phyloP scores from a whole-genome alignment of 495 filamentous ascomycete genomes.

The Astrothelium macrocarpum region DNA sequence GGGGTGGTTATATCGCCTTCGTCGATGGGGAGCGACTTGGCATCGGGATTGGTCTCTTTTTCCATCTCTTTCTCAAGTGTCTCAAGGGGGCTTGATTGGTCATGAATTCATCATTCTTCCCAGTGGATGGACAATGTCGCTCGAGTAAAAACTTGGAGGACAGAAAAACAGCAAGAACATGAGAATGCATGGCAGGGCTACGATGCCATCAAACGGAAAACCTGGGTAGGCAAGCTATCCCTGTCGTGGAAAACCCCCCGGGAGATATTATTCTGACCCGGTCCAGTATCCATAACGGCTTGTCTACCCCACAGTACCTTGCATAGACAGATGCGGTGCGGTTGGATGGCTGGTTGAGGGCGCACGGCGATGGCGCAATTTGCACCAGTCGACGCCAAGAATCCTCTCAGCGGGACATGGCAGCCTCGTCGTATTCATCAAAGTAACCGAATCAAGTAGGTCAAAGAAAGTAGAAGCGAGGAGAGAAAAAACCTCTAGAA shows the following conservation, averaged over 20 bases:
- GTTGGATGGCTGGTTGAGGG: neutral
- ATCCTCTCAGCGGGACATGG: too few relatives aligned
- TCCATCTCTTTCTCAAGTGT: conserved; percentile 1
- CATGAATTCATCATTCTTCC: too few relatives aligned
- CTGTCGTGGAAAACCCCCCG: too few relatives aligned
- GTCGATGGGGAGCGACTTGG: neutral
- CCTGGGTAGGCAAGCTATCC: too few relatives aligned
- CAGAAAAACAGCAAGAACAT: neutral
- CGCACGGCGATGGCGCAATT: neutral
- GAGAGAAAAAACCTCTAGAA: too few relatives aligned
- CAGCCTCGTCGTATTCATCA: too few relatives aligned
- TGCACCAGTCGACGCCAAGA: neutral
- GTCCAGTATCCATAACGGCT: neutral
- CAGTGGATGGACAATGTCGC: too few relatives aligned
- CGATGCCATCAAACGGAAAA: too few relatives aligned
- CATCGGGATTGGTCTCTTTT: neutral
- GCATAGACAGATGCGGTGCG: neutral
- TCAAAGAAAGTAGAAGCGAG: too few relatives aligned
- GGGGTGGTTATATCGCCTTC: neutral
- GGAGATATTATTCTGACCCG: too few relatives aligned
- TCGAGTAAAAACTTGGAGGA: neutral
- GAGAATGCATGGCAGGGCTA: neutral
- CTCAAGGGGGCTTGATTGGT: too few relatives aligned
- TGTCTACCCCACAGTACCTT: neutral
- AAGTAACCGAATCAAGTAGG: too few relatives aligned